Conservation (phyloP, 257 asterid genomes). For the Mentha longifolia region DNA sequence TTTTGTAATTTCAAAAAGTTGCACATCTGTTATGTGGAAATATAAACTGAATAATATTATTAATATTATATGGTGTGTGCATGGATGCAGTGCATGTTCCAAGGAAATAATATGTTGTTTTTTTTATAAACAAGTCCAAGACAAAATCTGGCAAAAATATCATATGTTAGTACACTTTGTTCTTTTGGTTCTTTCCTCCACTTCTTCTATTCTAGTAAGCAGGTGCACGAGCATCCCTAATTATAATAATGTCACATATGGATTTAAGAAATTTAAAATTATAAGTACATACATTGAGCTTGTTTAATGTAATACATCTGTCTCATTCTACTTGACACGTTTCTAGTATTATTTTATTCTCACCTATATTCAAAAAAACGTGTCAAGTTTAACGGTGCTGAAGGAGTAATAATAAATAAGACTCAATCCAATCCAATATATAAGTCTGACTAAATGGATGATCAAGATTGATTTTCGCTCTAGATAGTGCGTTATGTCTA, state of each 20-base stretch:
- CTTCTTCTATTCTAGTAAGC: neutral
- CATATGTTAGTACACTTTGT: constrained; percentile 10
- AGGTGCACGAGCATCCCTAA: neutral
- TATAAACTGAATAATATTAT: neutral
- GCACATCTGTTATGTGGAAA: constrained; percentile 32
- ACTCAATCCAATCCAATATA: no score
- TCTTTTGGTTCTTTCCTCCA: constrained; percentile 5
- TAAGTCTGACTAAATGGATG: no score
- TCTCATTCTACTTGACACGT: no score
- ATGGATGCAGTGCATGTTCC: constrained; percentile 42
- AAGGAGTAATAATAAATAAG: no score
- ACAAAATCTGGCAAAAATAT: constrained; percentile 40
- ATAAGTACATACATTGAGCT: neutral
- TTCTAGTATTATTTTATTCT: no score
- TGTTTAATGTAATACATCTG: no score
- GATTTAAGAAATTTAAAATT: neutral
- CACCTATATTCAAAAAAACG: no score
- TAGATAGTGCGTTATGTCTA: no score
- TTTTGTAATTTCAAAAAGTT: constrained; percentile 34
- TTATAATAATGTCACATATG: neutral
- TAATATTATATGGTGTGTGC: constrained; percentile 27
- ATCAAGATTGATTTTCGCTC: no score
- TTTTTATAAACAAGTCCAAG: constrained; percentile 32
- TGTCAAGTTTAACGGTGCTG: no score
- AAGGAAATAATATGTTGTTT: constrained; percentile 24